Percentiles rank a stretch among this genome's conserved stretches.
phyloP scores from a whole-genome alignment of 306 rosid species.

The Dryas drummondii region DNA sequence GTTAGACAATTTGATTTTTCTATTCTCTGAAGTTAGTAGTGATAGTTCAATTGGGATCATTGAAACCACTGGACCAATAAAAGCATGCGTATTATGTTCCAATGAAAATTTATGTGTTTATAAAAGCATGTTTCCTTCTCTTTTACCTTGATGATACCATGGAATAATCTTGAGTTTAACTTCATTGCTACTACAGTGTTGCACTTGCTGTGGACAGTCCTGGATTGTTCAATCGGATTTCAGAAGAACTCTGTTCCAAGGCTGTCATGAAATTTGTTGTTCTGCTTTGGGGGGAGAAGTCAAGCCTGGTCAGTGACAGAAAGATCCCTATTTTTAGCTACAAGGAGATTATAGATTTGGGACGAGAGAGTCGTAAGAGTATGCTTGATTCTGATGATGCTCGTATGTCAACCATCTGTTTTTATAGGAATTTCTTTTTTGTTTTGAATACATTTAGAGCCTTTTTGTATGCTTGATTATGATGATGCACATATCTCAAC shows the following conservation, averaged over 20 bases:
- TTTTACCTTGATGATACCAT: constrained; percentile 22
- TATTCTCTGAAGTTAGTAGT: neutral
- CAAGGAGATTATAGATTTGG: constrained; percentile 61
- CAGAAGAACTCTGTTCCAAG: constrained; percentile 52
- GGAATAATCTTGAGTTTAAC: constrained; percentile 23
- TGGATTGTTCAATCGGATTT: constrained; percentile 69
- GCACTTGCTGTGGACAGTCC: constrained; percentile 84
- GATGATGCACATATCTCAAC: constrained; percentile 44
- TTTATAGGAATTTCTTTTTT: neutral
- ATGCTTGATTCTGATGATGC: constrained; percentile 38
- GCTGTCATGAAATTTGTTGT: constrained; percentile 60
- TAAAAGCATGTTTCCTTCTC: neutral
- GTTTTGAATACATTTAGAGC: constrained; percentile 47
- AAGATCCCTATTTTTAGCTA: constrained; percentile 55
- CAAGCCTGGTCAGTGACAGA: constrained; percentile 45
- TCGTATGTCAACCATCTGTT: constrained; percentile 3
- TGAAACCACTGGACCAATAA: neutral
- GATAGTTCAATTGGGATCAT: neutral
- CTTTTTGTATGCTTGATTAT: constrained; percentile 33
- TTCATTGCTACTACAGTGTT: constrained; percentile 53
- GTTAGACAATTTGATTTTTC: neutral
- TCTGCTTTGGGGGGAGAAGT: constrained; percentile 94
- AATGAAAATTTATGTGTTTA: neutral
- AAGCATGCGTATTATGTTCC: neutral
- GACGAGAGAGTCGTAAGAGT: constrained; percentile 58